phyloP scores from a whole-genome alignment of 306 rosid genomes.

The Canavalia gladiata region DNA sequence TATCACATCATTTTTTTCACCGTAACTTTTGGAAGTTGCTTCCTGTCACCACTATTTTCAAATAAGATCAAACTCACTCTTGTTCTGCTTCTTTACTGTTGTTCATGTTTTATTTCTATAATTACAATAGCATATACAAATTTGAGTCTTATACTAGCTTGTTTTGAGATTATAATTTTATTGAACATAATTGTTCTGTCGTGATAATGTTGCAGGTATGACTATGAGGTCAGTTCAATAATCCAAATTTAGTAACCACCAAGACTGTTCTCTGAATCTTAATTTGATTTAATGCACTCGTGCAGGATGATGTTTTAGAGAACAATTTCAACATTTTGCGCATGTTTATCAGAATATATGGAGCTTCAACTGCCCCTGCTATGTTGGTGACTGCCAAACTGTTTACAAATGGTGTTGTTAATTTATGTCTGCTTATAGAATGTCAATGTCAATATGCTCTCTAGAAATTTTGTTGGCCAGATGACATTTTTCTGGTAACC shows the following conservation, averaged over 20 bases:
- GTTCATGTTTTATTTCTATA: conserved; percentile 30
- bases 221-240: conserved; percentile 80
- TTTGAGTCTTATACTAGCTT: conserved; percentile 46
- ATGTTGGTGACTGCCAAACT: conserved; percentile 70
- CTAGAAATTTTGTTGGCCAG: conserved; percentile 19
- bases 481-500: conserved; percentile 3
- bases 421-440: conserved; percentile 43
- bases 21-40: conserved; percentile 20
- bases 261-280: conserved; percentile 30
- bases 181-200: conserved; percentile 52
- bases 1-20: not conserved
- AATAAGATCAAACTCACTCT: not conserved
- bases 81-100: conserved; percentile 32
- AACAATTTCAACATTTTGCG: conserved; percentile 87
- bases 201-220: conserved; percentile 73
- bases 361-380: conserved; percentile 78
- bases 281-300: conserved; percentile 36
- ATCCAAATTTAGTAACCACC: conserved; percentile 32
- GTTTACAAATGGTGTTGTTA: conserved; percentile 52
- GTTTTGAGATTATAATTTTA: conserved; percentile 50
- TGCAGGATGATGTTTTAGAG: conserved; percentile 94
- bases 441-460: not conserved
- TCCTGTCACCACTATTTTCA: conserved; percentile 12
- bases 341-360: conserved; percentile 83
- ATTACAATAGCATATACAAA: conserved; percentile 26